phyloP scores from a whole-genome alignment of 1,139 yeast genomes.

The Nadsonia commutata region DNA sequence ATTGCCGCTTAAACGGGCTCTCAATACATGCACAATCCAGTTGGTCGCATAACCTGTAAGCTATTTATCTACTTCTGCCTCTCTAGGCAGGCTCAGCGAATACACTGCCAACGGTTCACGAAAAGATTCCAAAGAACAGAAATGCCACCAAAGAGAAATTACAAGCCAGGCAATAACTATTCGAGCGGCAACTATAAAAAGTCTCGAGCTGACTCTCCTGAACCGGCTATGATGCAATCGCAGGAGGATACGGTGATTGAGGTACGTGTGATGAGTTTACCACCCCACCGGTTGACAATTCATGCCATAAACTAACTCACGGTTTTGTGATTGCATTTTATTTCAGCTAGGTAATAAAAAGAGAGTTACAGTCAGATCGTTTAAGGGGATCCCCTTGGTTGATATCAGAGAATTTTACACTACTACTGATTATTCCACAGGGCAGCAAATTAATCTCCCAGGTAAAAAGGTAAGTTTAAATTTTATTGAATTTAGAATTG shows the following conservation, averaged over 20 bases:
- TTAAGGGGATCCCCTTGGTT: conserved; percentile 4
- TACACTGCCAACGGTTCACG: no score
- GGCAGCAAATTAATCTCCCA: neutral
- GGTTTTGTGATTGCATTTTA: neutral
- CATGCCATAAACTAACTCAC: neutral
- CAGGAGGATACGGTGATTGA: neutral
- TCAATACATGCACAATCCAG: no score
- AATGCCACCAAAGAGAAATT: neutral
- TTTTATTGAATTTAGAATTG: neutral
- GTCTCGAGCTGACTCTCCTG: neutral
- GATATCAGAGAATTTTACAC: conserved; percentile 5
- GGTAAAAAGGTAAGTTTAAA: conserved; percentile 2
- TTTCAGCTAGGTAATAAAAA: conserved; percentile 4
- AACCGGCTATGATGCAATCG: neutral
- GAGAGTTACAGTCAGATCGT: conserved; percentile 5
- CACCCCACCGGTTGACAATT: no score
- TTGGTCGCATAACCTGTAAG: no score
- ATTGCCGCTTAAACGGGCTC: no score
- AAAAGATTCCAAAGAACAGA: no score
- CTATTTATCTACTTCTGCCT: no score
- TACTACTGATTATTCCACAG: neutral
- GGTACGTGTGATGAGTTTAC: no score
- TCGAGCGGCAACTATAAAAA: neutral
- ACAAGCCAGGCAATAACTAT: neutral
- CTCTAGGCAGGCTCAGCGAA: no score